Evolutionary conservation across 257 asterid genomes (phyloP).

Genomic region (Asclepias syriaca): DNA sequence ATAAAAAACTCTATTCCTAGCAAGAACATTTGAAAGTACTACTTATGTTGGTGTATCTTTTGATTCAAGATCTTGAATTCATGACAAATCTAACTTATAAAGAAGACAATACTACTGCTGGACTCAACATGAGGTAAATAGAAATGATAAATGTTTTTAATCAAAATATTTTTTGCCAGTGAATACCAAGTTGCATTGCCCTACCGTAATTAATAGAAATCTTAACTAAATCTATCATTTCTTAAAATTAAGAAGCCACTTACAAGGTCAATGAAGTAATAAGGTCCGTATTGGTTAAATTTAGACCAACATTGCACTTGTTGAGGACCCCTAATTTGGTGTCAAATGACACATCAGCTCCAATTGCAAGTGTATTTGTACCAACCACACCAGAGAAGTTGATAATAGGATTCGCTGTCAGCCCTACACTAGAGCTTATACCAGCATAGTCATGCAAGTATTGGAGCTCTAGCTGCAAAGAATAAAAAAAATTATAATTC

Average conservation of each 20-base stretch:
- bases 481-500: background rate
- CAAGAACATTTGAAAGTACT: background rate
- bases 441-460: conserved; percentile 19
- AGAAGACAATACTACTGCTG: no score
- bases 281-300: conserved; percentile 13
- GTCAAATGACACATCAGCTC: conserved; percentile 19
- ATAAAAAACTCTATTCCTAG: background rate
- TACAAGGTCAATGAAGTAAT: conserved; percentile 15
- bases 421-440: conserved; percentile 14
- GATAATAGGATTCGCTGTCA: conserved; percentile 16
- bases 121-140: background rate
- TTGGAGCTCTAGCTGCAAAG: conserved; percentile 14
- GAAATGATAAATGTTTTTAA: background rate
- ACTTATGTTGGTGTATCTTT: background rate
- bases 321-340: conserved; percentile 11
- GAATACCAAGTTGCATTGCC: background rate
- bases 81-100: no score
- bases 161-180: background rate
- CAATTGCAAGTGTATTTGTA: conserved; percentile 10
- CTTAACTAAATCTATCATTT: no score
- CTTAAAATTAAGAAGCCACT: background rate
- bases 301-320: conserved; percentile 16
- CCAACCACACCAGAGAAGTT: conserved; percentile 21
- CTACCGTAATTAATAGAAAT: background rate
- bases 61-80: background rate